Evolutionary conservation across 2,329 filamentous ascomycete genomes (phyloP).

Genomic region (Lomentospora prolificans): DNA sequence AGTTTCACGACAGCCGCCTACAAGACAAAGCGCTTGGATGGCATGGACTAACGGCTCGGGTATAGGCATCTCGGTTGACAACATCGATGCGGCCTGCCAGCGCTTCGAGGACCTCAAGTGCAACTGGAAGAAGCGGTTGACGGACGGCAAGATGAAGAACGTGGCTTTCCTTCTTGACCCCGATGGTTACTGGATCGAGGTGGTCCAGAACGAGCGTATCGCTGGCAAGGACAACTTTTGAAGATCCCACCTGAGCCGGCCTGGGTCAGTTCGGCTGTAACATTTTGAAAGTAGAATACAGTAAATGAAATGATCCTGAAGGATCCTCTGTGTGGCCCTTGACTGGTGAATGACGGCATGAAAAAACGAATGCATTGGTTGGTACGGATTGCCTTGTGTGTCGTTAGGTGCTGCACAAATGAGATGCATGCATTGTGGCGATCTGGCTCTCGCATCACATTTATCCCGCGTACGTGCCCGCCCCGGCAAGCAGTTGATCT

Average conservation of each 20-base stretch:
- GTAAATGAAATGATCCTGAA: background rate
- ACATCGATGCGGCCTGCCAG: slow-evolving; percentile 77
- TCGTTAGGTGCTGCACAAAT: background rate
- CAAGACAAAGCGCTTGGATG: too few species aligned
- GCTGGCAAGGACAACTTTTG: slow-evolving; percentile 43
- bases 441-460: too few species aligned
- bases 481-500: background rate
- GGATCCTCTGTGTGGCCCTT: too few species aligned
- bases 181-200: slow-evolving; percentile 74
- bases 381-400: background rate
- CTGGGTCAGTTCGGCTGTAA: background rate
- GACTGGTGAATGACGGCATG: too few species aligned
- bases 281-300: background rate
- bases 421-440: background rate
- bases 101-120: slow-evolving; percentile 75
- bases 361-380: background rate
- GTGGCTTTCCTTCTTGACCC: slow-evolving; percentile 87
- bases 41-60: slow-evolving; percentile 13
- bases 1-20: slow-evolving; percentile 27
- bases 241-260: slow-evolving; percentile 14
- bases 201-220: slow-evolving; percentile 69
- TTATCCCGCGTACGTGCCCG: too few species aligned
- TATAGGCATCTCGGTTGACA: slow-evolving; percentile 70
- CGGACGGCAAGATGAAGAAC: slow-evolving; percentile 86
- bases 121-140: slow-evolving; percentile 91